Evolutionary conservation across 805 yeast genomes (phyloP).

Genomic region (Metschnikowia hibisci): DNA sequence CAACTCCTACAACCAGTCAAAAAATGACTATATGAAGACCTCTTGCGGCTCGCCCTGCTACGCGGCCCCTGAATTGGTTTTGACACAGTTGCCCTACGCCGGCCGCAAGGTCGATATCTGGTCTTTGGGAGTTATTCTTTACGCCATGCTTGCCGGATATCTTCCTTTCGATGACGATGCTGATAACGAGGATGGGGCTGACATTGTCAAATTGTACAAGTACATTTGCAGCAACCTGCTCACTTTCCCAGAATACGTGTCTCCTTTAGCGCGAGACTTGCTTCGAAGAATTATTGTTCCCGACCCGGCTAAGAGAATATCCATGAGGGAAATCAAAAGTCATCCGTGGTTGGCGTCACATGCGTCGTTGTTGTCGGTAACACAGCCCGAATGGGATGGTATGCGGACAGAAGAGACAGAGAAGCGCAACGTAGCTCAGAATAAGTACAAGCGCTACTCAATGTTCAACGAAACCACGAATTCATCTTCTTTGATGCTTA

Average conservation of each 20-base stretch:
- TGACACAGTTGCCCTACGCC: slow-evolving; percentile 80
- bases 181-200: slow-evolving; percentile 92
- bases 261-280: slow-evolving; percentile 86
- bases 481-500: slow-evolving; percentile 32
- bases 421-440: slow-evolving; percentile 11
- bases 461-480: slow-evolving; percentile 41
- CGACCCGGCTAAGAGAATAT: slow-evolving; percentile 74
- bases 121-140: slow-evolving; percentile 94
- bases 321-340: slow-evolving; percentile 62
- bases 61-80: slow-evolving; percentile 96
- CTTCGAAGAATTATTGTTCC: slow-evolving; percentile 79
- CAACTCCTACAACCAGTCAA: slow-evolving; percentile 63
- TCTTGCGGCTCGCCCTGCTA: slow-evolving; percentile 97
- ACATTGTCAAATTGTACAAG: slow-evolving; percentile 83
- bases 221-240: slow-evolving; percentile 88
- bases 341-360: slow-evolving; percentile 92
- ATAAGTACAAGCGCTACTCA: slow-evolving; percentile 41
- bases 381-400: slow-evolving; percentile 89
- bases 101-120: slow-evolving; percentile 94
- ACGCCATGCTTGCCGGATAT: slow-evolving; percentile 96
- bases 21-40: slow-evolving; percentile 80
- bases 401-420: slow-evolving; percentile 34
- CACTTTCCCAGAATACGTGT: slow-evolving; percentile 92
- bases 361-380: slow-evolving; percentile 72
- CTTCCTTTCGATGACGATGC: slow-evolving; percentile 98